These are phyloP conservation scores for Neurospora crassa DNA, from an alignment of 2,329 filamentous ascomycete species.

Conservation along the genomic window DNA sequence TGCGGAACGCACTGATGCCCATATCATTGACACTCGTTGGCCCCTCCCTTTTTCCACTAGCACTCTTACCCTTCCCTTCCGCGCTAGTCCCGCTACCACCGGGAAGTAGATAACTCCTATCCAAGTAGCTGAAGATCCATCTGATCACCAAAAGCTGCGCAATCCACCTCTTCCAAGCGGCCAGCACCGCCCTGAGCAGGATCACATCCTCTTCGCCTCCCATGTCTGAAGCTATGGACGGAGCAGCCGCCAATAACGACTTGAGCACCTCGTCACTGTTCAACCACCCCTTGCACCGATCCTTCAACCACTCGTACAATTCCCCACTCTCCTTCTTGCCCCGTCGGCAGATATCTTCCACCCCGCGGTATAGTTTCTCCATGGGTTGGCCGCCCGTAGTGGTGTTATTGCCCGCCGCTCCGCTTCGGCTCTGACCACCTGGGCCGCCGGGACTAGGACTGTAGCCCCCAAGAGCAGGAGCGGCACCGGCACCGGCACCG, in stretches of 20 bases:
- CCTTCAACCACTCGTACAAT: slow-evolving; percentile 57
- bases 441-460: neutral
- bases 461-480: neutral
- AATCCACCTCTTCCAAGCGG: slow-evolving; percentile 69
- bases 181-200: slow-evolving; percentile 46
- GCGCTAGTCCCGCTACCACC: neutral
- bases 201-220: slow-evolving; percentile 49
- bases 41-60: slow-evolving; percentile 24
- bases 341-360: slow-evolving; percentile 83
- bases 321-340: slow-evolving; percentile 50
- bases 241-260: slow-evolving; percentile 34
- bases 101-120: slow-evolving; percentile 71
- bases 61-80: slow-evolving; percentile 1
- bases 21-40: slow-evolving; percentile 71
- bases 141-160: slow-evolving; percentile 67
- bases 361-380: slow-evolving; percentile 80
- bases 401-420: neutral
- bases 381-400: slow-evolving; percentile 56
- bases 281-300: slow-evolving; percentile 60
- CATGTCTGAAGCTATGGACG: neutral
- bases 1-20: slow-evolving; percentile 66
- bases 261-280: slow-evolving; percentile 45
- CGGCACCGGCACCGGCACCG: neutral
- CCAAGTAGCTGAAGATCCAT: slow-evolving; percentile 88
- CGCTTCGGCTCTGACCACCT: neutral